Evolutionary conservation across 2,329 filamentous ascomycete genomes (phyloP), one percentile per base, ranked within the genome.

Genomic region (Sclerotinia glacialis): DNA sequence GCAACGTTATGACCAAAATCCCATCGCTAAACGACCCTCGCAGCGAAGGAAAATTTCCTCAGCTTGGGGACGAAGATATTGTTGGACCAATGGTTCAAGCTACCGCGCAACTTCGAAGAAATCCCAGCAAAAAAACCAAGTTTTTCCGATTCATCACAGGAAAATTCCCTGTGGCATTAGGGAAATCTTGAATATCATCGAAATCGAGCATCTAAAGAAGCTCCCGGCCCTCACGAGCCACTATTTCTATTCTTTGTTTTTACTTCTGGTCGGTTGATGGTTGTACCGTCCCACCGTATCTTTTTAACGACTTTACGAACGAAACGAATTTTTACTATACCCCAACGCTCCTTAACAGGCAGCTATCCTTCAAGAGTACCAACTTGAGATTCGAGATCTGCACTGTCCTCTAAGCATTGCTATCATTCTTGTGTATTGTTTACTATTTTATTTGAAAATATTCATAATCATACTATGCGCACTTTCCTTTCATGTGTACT

Each of bases 1-100:
- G 63, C 44, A 80, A 83, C 67, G 80, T 88, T 40, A 82, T 89
- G 52, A 85, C 85, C 67, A 86, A 85, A 66, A 86, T 93, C 70
- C 89, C 90, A 0, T 83, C 85, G 34, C 85, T 93, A 72, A 82
- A 89, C 69, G 87, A 91, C 75, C 82, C 89, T 66, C 78, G 83
- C 77, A 79, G 82, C 75, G 84, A 90, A 69, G 89, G 90, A 75
- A 97, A 97, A 78, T 97, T 97, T 74, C 93, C 93, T 31, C 87
- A 89, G 72, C 85, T 94, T 42, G 93, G 93, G 63, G 93, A 97
- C 74, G 89, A 93, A 73, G 93, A 96, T 77, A 96, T 97, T 76
- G 92, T 97, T 54, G 93, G 93, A 1, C 93, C 93, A 8, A 97
- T 97, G 93, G 75, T 76, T 2, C 72, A 76, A 68, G 72, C 75